phyloP scores from a whole-genome alignment of 1,284 basidiomycete genomes.

The Somion occarium region DNA sequence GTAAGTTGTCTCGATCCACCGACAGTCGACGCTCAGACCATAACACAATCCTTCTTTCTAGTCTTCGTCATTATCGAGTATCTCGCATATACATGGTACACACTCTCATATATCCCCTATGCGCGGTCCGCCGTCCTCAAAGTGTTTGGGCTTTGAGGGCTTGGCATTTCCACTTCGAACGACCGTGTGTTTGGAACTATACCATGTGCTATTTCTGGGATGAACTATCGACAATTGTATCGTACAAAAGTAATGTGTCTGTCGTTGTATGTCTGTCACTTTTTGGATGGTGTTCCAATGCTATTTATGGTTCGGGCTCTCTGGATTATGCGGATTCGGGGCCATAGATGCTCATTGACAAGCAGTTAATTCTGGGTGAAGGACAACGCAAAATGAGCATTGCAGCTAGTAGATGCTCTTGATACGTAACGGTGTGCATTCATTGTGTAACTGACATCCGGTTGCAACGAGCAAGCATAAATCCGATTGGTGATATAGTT shows the following conservation, averaged over 20 bases:
- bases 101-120: slow-evolving; percentile 83
- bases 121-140: slow-evolving; percentile 71
- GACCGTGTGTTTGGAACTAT: background rate
- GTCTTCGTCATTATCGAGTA: slow-evolving; percentile 87
- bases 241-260: slow-evolving; percentile 5
- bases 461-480: background rate
- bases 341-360: background rate
- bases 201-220: background rate
- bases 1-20: slow-evolving; percentile 31
- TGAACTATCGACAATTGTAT: slow-evolving; percentile 3
- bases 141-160: slow-evolving; percentile 37
- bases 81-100: slow-evolving; percentile 83
- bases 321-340: background rate
- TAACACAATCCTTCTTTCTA: slow-evolving; percentile 23
- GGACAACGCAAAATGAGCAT: background rate
- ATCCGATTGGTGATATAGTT: background rate
- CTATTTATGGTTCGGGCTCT: background rate
- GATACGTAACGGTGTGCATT: too few relatives aligned
- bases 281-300: background rate
- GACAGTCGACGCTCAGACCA: background rate
- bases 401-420: background rate
- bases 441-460: background rate
- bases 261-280: background rate
- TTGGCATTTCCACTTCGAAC: background rate
- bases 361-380: background rate